Base-by-base conservation (phyloP, 257 asterid genomes). In the Nicotiana tomentosiformis region DNA sequence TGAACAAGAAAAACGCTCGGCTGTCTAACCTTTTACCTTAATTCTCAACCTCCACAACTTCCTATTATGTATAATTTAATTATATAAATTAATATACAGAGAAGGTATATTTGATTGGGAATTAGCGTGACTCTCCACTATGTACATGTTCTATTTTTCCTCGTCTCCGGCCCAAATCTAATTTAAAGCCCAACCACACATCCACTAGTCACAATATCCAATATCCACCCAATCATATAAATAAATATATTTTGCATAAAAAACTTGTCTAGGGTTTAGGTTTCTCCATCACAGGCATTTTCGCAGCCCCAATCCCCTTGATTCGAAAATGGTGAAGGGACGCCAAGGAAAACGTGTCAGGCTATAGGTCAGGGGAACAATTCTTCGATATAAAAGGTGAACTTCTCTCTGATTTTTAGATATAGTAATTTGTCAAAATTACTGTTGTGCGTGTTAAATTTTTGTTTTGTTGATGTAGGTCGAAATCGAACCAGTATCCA, bases 401-500 rank as follows among this genome's bases (percentile, higher is more conserved):
- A 4, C 46, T 7, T 23, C 10, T 39, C 3, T 43, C 51, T 43
- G 12, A 9, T 43, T 43, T 43, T 43, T 43, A 43, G 51, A 8
- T 2, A 43, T 43, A 7, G 11, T 43, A 12, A 43, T 8, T 9
- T 43, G 8, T 43, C 51, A 43, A 43, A 39, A 43, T 43, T 49
- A 29, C 30, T 29, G 30, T 29, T 29, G 1, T 29, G 30, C 30
- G 1, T 8, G 33, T 53, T 3, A 20, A 79, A 5, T 35, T 18
- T 32, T 82, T 78, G 46, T 29, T 7, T 26, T n/a, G 80, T 39
- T 68, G 51, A 33, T 14, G 62, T 64, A 89, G 94, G 87, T 92
- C 96, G 80, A 92, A 92, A 60, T 92, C 96, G 84, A 92, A 92
- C 82, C 95, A 91, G 91, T 91, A 91, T 55, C 95, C 95, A 18